Evolutionary conservation across 208 protist genomes (phyloP), one percentile per base, ranked within the genome.

Genomic region (Trypanosoma conorhini): DNA sequence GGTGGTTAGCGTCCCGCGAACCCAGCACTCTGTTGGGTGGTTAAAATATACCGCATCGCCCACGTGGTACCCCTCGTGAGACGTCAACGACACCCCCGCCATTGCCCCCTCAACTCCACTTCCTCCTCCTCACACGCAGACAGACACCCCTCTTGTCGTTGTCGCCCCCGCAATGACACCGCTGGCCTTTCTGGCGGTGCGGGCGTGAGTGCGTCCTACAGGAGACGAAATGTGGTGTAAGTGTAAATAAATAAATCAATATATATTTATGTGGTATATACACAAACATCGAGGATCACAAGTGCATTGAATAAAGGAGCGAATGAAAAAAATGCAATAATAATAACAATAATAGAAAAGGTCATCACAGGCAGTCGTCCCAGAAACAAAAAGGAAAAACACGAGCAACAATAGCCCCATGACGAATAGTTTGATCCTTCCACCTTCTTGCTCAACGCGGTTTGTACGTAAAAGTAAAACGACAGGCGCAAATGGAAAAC

Each of bases 1-100:
- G 28, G 56, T 61, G 7, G 50, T 62, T 55, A 77, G 30, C 26
- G 35, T 69, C 28, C 72, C 72, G 33, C 72, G 72, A 22, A 82
- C 28, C 77, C 77, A 82, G 66, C 73, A 76, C 59, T 82, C 77
- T 8, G 35, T 62, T 48, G 77, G 73, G 35, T 82, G 77, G n/a
- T 71, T 58, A 60, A 82, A 72, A 56, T 75, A 81, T n/a, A 81
- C 64, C 5, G 22, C 35, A 48, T 81, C 65, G 40, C 72, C 72
- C 8, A 80, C 58, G 24, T 72, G 57, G n/a, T 66, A 60, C 15
- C 56, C 65, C 0, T 35, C 55, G 31, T 77, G 35, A 40, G 72
- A 72, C n/a, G 64, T 35, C 40, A 77, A 40, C 9, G 22, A n/a
- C 24, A 61, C 26, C 12, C 62, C 70, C 38, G 15, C 19, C 5